Conservation (phyloP, 208 protist genomes). For the Acanthamoeba sp. region DNA sequence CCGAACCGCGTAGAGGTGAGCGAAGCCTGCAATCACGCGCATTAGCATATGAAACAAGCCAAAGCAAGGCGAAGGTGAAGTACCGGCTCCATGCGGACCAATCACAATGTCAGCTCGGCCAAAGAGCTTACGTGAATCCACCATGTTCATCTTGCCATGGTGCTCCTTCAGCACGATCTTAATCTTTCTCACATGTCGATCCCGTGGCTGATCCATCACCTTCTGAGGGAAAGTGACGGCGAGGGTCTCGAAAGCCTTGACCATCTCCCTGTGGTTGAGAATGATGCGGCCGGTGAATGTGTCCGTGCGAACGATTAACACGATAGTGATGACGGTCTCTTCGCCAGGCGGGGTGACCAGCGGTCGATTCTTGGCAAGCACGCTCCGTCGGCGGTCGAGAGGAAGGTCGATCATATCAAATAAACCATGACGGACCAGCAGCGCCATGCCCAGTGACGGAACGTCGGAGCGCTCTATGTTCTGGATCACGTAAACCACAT, state of each 20-base stretch:
- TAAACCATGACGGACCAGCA: background rate
- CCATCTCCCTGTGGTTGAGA: background rate
- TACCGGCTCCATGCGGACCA: background rate
- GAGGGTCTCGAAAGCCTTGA: background rate
- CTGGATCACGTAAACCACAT: background rate
- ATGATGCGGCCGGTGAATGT: background rate
- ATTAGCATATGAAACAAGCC: background rate
- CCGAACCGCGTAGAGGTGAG: background rate
- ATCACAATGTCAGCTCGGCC: background rate
- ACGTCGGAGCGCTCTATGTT: background rate
- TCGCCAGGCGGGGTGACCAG: background rate
- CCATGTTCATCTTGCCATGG: background rate
- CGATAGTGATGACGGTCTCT: background rate
- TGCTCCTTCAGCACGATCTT: background rate
- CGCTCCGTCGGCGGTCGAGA: background rate
- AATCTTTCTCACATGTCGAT: background rate
- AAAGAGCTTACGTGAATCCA: background rate
- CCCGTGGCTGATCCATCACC: background rate
- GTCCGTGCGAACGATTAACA: background rate
- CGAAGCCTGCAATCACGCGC: background rate
- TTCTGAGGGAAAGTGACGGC: background rate
- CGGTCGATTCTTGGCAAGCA: background rate
- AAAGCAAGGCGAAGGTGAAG: background rate
- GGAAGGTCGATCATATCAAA: background rate
- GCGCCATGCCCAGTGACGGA: conserved; percentile 1